Evolutionary conservation across 2,329 filamentous ascomycete genomes (phyloP), one percentile per base, ranked within the genome.

Genomic region (Colletotrichum sidae): DNA sequence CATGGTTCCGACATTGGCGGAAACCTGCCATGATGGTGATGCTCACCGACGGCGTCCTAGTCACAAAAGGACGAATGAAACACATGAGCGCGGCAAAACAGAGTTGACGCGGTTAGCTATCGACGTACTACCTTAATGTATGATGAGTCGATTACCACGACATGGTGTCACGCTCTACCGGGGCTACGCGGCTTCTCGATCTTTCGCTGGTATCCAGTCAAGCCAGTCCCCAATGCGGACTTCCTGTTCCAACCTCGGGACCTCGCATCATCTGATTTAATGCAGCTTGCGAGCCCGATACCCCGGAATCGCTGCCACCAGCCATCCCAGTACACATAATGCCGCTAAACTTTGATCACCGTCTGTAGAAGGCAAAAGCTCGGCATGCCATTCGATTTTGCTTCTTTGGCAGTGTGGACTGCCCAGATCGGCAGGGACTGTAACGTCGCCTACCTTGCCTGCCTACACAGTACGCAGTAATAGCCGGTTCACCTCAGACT

Each of bases 121-220:
- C 46, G 33, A 34, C 25, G 4, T 25, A 25, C 25, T 25, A 4
- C 9, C 17, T 17, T 17, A 17, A 17, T 17, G 15, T 25, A 41
- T 55, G 53, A 55, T 46, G 37, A 55, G 41, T 46, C n/a, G 41
- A 55, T 33, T 15, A 12, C 45, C 25, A 37, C 6, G 38, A 10
- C 37, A n/a, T 25, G 58, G 60, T 34, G 47, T 55, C 38, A 41
- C 51, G 51, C 39, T 51, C 44, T 13, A 17, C 45, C 51, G 56
- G 61, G 61, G 50, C 54, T 39, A 37, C n/a, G 10, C 11, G 13
- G n/a, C 8, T 56, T 51, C 35, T 37, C 35, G 25, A 33, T 39
- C 34, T n/a, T 50, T 13, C 45, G 4, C 4, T 25, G 25, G 25
- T 25, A 25, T 25, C 25, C 25, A 25, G 3, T 25, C 25, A 25